Evolutionary conservation across 1,284 basidiomycete genomes (phyloP).

Genomic region (Malassezia sp.): DNA sequence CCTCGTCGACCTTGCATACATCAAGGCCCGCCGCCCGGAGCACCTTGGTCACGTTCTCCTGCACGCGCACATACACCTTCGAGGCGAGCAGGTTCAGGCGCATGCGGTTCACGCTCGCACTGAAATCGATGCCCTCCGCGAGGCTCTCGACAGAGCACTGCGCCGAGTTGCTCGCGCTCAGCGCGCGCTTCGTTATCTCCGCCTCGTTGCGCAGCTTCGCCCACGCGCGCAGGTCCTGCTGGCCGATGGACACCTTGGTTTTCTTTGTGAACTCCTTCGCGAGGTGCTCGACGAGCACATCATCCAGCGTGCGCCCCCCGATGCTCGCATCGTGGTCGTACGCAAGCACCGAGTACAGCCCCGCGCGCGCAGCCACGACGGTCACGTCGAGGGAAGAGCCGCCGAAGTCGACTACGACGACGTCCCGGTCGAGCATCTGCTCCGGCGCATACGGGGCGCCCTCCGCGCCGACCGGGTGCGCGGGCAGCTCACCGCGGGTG

Average conservation of each 20-base stretch:
- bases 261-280: conserved; percentile 96
- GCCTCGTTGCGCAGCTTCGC: conserved; percentile 84
- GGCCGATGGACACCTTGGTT: conserved; percentile 63
- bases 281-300: conserved; percentile 77
- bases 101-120: conserved; percentile 80
- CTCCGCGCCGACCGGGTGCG: conserved; percentile 41
- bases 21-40: conserved; percentile 60
- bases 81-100: conserved; percentile 80
- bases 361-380: conserved; percentile 52
- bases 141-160: conserved; percentile 83
- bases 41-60: conserved; percentile 56
- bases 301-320: conserved; percentile 62
- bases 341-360: conserved; percentile 52
- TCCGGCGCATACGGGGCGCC: conserved; percentile 48
- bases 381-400: conserved; percentile 53
- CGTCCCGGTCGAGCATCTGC: conserved; percentile 52
- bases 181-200: conserved; percentile 86
- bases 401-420: conserved; percentile 55
- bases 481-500: conserved; percentile 48
- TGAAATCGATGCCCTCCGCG: conserved; percentile 87
- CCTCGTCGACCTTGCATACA: conserved; percentile 70
- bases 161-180: conserved; percentile 76
- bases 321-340: conserved; percentile 51
- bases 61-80: conserved; percentile 62
- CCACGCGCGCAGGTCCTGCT: conserved; percentile 61